Conservation (phyloP, 106 monocot species). For the Dendrobium nobile region DNA sequence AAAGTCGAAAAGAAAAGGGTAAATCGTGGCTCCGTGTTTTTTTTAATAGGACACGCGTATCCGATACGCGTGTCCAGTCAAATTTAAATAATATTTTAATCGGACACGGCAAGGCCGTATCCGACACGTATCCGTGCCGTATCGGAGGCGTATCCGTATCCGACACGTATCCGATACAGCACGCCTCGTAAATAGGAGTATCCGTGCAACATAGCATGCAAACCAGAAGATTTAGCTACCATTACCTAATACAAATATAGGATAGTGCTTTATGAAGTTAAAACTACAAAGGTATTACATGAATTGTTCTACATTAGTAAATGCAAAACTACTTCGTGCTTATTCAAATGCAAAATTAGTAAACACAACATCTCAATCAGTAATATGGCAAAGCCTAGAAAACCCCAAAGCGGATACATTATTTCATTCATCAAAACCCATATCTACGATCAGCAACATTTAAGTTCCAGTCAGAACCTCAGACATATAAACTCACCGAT, state of each 20-base stretch:
- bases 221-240: neutral
- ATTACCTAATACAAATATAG: neutral
- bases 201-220: no score
- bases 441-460: neutral
- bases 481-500: slow-evolving; percentile 16
- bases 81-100: no score
- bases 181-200: no score
- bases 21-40: no score
- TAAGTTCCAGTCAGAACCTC: neutral
- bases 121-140: no score
- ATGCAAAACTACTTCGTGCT: neutral
- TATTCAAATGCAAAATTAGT: neutral
- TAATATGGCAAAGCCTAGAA: no score
- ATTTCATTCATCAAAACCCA: neutral
- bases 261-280: neutral
- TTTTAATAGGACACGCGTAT: no score
- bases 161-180: no score
- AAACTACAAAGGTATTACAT: neutral
- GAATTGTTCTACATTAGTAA: neutral
- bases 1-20: no score
- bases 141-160: no score
- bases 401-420: neutral
- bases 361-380: neutral
- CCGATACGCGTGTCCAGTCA: no score
- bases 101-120: no score